phyloP scores from a whole-genome alignment of 306 rosid genomes.

The Adenanthera pavonina region DNA sequence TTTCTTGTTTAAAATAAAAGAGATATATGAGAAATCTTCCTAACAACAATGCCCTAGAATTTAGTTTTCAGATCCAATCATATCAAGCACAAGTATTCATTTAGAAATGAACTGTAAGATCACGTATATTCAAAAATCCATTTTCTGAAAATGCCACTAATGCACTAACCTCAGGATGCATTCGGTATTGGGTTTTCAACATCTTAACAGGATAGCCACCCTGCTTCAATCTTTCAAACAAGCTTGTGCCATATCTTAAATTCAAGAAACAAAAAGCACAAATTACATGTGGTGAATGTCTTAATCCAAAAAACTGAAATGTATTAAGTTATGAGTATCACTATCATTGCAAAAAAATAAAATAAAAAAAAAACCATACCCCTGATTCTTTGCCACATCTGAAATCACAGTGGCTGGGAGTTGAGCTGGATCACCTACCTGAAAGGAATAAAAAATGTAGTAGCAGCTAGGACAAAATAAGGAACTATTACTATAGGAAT shows the following conservation, averaged over 20 bases:
- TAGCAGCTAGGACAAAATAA: conserved; percentile 21
- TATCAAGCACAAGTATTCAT: conserved; percentile 28
- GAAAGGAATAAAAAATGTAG: conserved; percentile 12
- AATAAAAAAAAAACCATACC: conserved; percentile 50
- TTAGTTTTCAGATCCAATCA: conserved; percentile 17
- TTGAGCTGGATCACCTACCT: conserved; percentile 99
- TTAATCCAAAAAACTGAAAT: conserved; percentile 14
- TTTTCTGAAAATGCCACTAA: conserved; percentile 14
- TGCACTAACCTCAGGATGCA: conserved; percentile 96
- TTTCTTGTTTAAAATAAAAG: conserved; percentile 14
- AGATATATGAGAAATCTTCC: background rate
- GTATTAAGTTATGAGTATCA: conserved; percentile 8
- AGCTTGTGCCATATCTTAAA: conserved; percentile 80
- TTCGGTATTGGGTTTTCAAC: conserved; percentile 97
- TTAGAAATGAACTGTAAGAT: conserved; percentile 19
- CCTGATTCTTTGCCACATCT: conserved; percentile 66
- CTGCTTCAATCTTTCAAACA: conserved; percentile 83
- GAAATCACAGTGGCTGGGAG: conserved; percentile 98
- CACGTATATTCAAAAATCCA: conserved; percentile 23
- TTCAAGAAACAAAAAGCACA: conserved; percentile 40
- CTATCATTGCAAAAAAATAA: background rate
- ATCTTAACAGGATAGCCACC: conserved; percentile 94
- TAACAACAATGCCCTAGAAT: background rate
- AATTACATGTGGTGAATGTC: conserved; percentile 15
- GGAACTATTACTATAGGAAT: background rate